Conservation (phyloP, 805 yeast genomes). For the Starmerella apicola region DNA sequence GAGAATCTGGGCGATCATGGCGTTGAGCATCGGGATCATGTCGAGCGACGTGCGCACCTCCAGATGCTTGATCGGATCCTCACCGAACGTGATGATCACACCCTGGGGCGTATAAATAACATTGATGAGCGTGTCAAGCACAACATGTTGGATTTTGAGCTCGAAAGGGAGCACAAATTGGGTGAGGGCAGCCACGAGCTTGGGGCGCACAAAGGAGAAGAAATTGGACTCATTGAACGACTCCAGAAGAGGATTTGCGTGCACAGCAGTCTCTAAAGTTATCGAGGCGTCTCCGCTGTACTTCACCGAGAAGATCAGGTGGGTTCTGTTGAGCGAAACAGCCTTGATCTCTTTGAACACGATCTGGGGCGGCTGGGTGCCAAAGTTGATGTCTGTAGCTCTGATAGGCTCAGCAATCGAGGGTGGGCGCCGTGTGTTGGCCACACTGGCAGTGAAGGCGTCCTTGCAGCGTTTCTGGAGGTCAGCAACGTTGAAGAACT, state of each 20-base stretch:
- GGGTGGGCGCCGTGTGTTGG: slow-evolving; percentile 25
- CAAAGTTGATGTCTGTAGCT: slow-evolving; percentile 59
- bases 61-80: slow-evolving; percentile 24
- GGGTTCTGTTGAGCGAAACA: slow-evolving; percentile 45
- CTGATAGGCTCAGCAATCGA: slow-evolving; percentile 34
- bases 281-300: slow-evolving; percentile 65
- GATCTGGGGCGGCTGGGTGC: slow-evolving; percentile 58
- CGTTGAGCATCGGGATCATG: slow-evolving; percentile 24
- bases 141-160: slow-evolving; percentile 20
- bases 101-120: slow-evolving; percentile 25
- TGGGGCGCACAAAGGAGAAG: slow-evolving; percentile 22
- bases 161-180: slow-evolving; percentile 24
- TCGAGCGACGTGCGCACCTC: slow-evolving; percentile 25
- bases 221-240: slow-evolving; percentile 28
- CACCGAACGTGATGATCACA: slow-evolving; percentile 23
- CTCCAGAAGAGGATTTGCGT: slow-evolving; percentile 51
- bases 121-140: slow-evolving; percentile 24
- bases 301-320: slow-evolving; percentile 53
- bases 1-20: slow-evolving; percentile 19
- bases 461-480: slow-evolving; percentile 45
- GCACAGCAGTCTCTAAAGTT: slow-evolving; percentile 58
- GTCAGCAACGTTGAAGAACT: slow-evolving; percentile 53
- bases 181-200: slow-evolving; percentile 19
- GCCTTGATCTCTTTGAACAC: slow-evolving; percentile 50
- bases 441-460: slow-evolving; percentile 25